Percentiles rank a stretch among this genome's conserved stretches.
These are phyloP conservation scores for Tardiomyces digboiensis DNA, from an alignment of 1,139 yeast species.

Conservation along the genomic window DNA sequence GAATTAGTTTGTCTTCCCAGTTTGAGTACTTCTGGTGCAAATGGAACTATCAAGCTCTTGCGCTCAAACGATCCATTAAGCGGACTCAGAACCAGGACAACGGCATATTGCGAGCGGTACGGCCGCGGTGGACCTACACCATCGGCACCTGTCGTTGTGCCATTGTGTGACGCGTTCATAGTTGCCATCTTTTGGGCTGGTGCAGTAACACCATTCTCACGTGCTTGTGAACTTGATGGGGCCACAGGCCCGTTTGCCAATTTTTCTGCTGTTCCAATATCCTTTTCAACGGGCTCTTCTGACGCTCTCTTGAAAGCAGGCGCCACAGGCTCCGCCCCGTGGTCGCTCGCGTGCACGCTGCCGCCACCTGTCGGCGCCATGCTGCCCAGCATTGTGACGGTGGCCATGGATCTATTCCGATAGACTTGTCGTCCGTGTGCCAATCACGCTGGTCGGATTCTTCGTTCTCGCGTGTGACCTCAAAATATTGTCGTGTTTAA, in stretches of 20 bases:
- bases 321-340: not conserved
- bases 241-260: no score
- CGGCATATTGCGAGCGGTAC: slow-evolving; percentile 24
- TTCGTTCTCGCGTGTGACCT: no score
- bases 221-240: no score
- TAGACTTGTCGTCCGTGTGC: no score
- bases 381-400: slow-evolving; percentile 1
- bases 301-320: not conserved
- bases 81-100: slow-evolving; percentile 59
- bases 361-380: not conserved
- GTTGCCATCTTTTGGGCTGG: no score
- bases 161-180: no score
- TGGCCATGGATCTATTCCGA: not conserved
- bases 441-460: no score
- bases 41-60: slow-evolving; percentile 72
- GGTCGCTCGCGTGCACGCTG: not conserved
- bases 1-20: slow-evolving; percentile 82
- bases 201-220: no score
- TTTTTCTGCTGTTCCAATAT: no score
- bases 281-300: not conserved
- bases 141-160: no score
- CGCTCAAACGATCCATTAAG: slow-evolving; percentile 75
- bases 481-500: no score
- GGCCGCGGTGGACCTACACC: not conserved
- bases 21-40: slow-evolving; percentile 72